phyloP scores from a whole-genome alignment of 371 early-diverging fungal genomes.

The Rhizopus sp. region DNA sequence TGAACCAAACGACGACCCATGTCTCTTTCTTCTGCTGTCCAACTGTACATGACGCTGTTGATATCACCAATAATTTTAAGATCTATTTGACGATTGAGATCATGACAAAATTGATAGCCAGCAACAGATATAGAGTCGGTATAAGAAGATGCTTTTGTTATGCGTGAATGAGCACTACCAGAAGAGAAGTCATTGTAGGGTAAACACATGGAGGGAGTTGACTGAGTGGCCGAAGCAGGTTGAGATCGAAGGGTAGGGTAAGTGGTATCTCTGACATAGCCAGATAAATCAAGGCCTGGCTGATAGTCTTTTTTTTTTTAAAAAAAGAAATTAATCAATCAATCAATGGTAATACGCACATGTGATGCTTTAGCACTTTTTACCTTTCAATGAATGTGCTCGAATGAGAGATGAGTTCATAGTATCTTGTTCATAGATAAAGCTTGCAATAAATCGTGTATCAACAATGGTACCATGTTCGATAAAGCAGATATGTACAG shows the following conservation, averaged over 20 bases:
- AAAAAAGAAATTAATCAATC: too few relatives aligned
- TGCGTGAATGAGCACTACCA: neutral
- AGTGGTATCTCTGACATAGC: too few relatives aligned
- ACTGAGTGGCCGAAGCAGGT: too few relatives aligned
- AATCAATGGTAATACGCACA: too few relatives aligned
- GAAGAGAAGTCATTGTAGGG: neutral
- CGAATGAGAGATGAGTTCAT: neutral
- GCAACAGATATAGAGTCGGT: constrained; percentile 18
- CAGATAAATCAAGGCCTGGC: too few relatives aligned
- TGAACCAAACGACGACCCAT: constrained; percentile 70
- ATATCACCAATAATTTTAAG: constrained; percentile 63
- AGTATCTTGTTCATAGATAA: constrained; percentile 21
- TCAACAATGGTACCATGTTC: constrained; percentile 27
- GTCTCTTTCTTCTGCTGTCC: constrained; percentile 61
- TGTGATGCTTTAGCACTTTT: too few relatives aligned
- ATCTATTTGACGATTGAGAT: constrained; percentile 65
- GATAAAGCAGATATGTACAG: constrained; percentile 30
- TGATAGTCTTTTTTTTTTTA: too few relatives aligned
- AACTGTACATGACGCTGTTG: constrained; percentile 53
- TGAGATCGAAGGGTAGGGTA: too few relatives aligned
- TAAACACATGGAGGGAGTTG: neutral
- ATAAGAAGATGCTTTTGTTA: constrained; percentile 10
- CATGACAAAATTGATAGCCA: constrained; percentile 55
- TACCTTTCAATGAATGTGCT: neutral
- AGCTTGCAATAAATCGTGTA: constrained; percentile 33